Evolutionary conservation across 257 asterid species (phyloP), one percentile per base, ranked within the genome.

Genomic region (Primulina tabacum): DNA sequence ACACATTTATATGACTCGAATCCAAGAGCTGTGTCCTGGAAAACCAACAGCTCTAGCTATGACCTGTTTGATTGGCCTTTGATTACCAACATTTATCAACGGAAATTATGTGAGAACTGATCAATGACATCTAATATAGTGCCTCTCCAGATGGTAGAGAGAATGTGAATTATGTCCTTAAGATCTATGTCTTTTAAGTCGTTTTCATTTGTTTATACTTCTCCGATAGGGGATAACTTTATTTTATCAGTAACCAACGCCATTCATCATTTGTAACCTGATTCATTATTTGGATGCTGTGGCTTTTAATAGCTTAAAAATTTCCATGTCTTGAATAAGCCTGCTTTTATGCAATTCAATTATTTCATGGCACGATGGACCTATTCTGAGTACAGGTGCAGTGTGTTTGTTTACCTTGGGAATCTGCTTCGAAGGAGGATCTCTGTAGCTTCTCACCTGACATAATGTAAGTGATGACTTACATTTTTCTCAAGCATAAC

Each of bases 321-420:
- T 37, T 68, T 30, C n/a, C 58, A 28, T 3, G 28, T 68, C 40
- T 37, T 4, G 40, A 4, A 26, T n/a, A 9, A 37, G 34, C 76
- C 34, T 52, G 20, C 32, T 26, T 38, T 3, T 8, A 53, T 57
- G 33, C 20, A 6, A 32, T 33, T 68, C 55, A 56, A 35, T 65
- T 68, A 57, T 37, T 24, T 64, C 33, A 67, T 58, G 34, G 50
- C 47, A 70, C 69, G 43, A 32, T 58, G 55, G 68, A 3, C n/a
- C 59, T 35, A 47, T 67, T 64, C 68, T 74, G 34, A 20, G 73
- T 50, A 33, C 79, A 93, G 97, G 92, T 87, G 57, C 81, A 80
- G 52, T 86, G 95, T 75, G 70, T 85, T 78, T 77, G 79, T 79
- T 76, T 93, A 79, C 89, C 96, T 33, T 93, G 99, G 99, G 97